Evolutionary conservation across 768 basidiomycete genomes (phyloP).

Genomic region (Mrakia gelida): DNA sequence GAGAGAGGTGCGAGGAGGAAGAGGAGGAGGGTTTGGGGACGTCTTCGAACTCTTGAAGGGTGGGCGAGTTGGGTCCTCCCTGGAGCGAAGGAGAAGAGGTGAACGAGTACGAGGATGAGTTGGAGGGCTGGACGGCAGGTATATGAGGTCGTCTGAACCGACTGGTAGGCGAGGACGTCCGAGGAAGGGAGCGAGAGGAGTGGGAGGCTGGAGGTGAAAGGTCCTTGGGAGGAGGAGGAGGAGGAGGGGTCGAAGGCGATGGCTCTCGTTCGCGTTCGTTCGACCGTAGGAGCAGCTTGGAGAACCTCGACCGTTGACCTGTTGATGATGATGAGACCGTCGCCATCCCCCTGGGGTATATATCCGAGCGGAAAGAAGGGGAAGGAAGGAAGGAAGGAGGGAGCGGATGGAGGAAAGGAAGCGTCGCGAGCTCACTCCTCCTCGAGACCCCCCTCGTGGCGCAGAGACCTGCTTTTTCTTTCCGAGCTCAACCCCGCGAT

Average conservation of each 20-base stretch:
- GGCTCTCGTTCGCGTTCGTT: background rate
- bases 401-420: background rate
- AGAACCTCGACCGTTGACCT: background rate
- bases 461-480: background rate
- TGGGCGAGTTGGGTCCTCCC: conserved; percentile 6
- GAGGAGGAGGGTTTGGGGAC: background rate
- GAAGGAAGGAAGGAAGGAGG: background rate
- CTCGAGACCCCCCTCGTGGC: background rate
- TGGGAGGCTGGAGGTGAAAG: background rate
- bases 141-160: background rate
- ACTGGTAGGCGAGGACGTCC: background rate
- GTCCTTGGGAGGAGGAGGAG: conserved; percentile 6
- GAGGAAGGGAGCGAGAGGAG: background rate
- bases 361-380: background rate
- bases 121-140: background rate
- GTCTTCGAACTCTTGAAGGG: background rate
- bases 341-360: background rate
- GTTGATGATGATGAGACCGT: background rate
- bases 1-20: background rate
- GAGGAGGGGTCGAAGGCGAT: background rate
- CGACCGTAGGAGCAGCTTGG: background rate
- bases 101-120: conserved; percentile 5
- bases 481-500: too few species aligned
- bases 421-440: background rate
- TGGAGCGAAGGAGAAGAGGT: background rate